Base-by-base conservation (phyloP, 768 basidiomycete species). In the Phaeotremella fagi region DNA sequence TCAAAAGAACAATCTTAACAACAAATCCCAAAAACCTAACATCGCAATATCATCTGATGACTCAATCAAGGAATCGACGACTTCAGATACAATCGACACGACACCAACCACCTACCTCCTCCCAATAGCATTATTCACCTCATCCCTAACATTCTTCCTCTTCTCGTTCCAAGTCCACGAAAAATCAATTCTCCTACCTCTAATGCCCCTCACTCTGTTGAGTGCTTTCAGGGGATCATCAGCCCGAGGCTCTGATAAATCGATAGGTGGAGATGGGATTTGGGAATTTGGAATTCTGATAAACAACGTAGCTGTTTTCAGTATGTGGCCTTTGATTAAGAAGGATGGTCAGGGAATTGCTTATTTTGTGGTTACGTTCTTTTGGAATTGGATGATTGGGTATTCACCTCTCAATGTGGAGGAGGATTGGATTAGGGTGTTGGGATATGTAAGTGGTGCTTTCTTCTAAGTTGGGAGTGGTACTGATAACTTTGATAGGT, bases 91-190 rank as follows among this genome's bases (percentile, higher is more conserved):
- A 50, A 15, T 25, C 53, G n/a, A 49, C 53, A 7, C 25, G 7
- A 50, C n/a, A 20, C 31, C 37, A 4, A 79, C 86, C 24, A 74
- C 86, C 22, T 79, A 82, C 0, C 77, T 98, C 1, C 79, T 97
- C 3, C 87, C 86, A 0, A 86, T 88, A 60, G 84, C 87, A 2
- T 78, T 95, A 24, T 80, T 90, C 55, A 84, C 82, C 5, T 84
- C 83, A 1, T 86, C 88, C 0, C 81, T 97, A 79, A 86, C 90
- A 7, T 95, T 97, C 80, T 97, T 94, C 77, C 78, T 97, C 27
- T 92, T 94, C 77, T 91, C 90, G 4, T 94, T 94, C 75, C 91
- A 95, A 66, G 91, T 92, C 33, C 92, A 95, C 73, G 92, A 97
- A 74, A 97, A 95, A 78, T 85, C 86, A 2, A 87, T 97, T 35